phyloP scores from a whole-genome alignment of 2,329 filamentous ascomycete genomes.

The Claviceps quebecensis region DNA sequence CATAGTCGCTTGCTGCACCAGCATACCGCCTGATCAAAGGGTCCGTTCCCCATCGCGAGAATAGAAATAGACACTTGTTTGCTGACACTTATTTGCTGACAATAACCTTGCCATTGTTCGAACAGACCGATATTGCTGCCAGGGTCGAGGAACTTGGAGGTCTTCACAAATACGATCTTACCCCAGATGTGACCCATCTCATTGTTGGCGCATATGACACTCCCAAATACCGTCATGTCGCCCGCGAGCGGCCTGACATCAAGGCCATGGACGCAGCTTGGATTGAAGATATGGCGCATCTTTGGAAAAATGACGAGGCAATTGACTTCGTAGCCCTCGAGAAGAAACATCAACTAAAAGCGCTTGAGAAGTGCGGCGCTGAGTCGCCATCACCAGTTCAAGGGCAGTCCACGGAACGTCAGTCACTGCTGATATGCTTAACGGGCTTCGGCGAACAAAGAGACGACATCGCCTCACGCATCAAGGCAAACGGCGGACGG shows the following conservation, averaged over 20 bases:
- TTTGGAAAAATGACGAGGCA: slow-evolving; percentile 71
- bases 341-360: slow-evolving; percentile 45
- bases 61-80: not conserved
- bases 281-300: slow-evolving; percentile 64
- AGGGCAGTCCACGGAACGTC: slow-evolving; percentile 16
- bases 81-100: not conserved
- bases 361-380: slow-evolving; percentile 42
- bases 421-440: slow-evolving; percentile 36
- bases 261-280: slow-evolving; percentile 69
- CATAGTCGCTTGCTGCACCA: slow-evolving; percentile 77
- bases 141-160: slow-evolving; percentile 74
- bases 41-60: slow-evolving; percentile 30
- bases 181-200: slow-evolving; percentile 89
- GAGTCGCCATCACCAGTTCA: slow-evolving; percentile 16
- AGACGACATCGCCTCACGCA: slow-evolving; percentile 52
- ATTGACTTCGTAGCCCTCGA: slow-evolving; percentile 63
- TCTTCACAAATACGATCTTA: slow-evolving; percentile 76
- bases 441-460: slow-evolving; percentile 51
- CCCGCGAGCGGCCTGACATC: slow-evolving; percentile 75
- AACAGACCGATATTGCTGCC: slow-evolving; percentile 42
- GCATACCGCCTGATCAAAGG: slow-evolving; percentile 63
- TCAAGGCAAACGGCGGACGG: slow-evolving; percentile 58
- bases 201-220: slow-evolving; percentile 82
- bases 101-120: not conserved
- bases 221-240: slow-evolving; percentile 90